Evolutionary conservation across 257 asterid species (phyloP).

Genomic region (Forsythia suspensa): DNA sequence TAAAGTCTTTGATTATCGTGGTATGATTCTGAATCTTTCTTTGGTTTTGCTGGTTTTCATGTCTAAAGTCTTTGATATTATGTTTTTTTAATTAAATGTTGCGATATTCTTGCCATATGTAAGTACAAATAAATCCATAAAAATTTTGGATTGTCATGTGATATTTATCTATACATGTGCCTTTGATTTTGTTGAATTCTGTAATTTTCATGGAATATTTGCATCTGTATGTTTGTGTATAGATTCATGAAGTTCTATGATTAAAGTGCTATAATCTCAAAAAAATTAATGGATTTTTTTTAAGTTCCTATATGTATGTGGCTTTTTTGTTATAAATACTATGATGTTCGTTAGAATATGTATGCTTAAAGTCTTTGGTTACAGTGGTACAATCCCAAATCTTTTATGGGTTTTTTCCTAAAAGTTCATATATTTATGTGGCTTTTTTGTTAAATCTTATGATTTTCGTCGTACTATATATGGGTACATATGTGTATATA

Average conservation of each 20-base stretch:
- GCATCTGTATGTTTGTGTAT: not conserved
- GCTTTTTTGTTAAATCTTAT: not conserved
- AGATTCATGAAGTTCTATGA: not conserved
- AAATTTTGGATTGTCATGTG: not conserved
- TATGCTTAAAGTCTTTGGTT: not conserved
- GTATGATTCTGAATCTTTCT: slow-evolving; percentile 44
- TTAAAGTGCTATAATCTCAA: not conserved
- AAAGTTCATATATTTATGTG: not conserved
- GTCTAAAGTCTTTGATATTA: not conserved
- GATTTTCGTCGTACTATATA: not conserved
- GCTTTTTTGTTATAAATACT: not conserved
- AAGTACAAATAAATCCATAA: not conserved
- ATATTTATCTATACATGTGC: not conserved
- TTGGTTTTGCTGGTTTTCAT: slow-evolving; percentile 16
- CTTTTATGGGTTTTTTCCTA: not conserved
- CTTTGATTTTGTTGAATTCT: not conserved
- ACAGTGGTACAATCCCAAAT: not conserved
- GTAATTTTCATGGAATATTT: not conserved
- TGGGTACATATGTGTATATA: not conserved
- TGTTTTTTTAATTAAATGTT: not conserved
- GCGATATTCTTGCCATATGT: not conserved
- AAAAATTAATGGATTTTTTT: not conserved
- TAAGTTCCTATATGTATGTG: not conserved
- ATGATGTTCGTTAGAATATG: not conserved
- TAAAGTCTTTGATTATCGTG: slow-evolving; percentile 71